Percentiles rank a stretch among this genome's conserved stretches.
Evolutionary conservation across 2,329 filamentous ascomycete genomes (phyloP).

Genomic region (Sporothrix schenckii): DNA sequence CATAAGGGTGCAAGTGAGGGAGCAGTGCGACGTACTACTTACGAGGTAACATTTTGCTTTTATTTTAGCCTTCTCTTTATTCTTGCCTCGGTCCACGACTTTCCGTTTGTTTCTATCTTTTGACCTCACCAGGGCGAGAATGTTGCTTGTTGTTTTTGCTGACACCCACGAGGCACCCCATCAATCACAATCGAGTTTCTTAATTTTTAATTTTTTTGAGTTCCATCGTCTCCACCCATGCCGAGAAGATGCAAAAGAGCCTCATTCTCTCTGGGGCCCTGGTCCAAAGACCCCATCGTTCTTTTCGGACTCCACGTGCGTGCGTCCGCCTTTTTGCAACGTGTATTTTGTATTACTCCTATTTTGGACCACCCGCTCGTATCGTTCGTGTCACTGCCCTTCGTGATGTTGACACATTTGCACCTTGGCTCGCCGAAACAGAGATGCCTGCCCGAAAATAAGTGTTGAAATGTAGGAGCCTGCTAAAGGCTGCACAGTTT

Average conservation of each 20-base stretch:
- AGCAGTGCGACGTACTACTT: too few species aligned
- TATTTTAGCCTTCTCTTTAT: background rate
- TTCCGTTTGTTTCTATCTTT: background rate
- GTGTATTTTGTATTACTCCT: background rate
- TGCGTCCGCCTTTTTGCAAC: slow-evolving; percentile 13
- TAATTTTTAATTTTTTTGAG: background rate
- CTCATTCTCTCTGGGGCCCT: slow-evolving; percentile 11
- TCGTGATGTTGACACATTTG: background rate
- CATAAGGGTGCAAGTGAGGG: background rate
- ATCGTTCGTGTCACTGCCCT: background rate
- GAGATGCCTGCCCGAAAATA: background rate
- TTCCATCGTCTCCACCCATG: background rate
- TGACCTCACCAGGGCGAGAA: background rate
- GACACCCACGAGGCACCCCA: slow-evolving; percentile 9
- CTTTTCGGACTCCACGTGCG: background rate
- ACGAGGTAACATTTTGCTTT: background rate
- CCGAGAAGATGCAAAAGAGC: slow-evolving; percentile 20
- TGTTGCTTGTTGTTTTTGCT: background rate
- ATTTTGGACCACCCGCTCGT: background rate
- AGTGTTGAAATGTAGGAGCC: slow-evolving; percentile 13
- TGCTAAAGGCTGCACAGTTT: slow-evolving; percentile 13
- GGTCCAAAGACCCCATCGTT: background rate
- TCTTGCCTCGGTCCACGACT: slow-evolving; percentile 1
- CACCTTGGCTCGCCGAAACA: background rate
- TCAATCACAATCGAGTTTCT: slow-evolving; percentile 7